Percentiles rank a stretch among this genome's conserved stretches.
Evolutionary conservation across 306 rosid species (phyloP).

Genomic region (Corylus heterophylla): DNA sequence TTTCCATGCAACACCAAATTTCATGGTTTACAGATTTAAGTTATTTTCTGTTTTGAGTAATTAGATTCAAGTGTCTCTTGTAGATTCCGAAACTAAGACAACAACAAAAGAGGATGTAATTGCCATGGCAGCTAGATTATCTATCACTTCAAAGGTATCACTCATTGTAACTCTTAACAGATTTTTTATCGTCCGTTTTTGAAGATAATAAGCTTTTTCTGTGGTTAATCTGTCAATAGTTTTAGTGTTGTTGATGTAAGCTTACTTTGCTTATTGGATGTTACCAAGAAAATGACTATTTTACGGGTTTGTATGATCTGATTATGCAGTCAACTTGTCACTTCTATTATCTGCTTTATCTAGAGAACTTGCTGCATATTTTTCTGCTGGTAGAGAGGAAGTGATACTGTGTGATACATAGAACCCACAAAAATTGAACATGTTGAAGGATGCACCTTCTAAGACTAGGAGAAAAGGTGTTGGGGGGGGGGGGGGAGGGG

Average conservation of each 20-base stretch:
- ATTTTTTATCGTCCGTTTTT: neutral
- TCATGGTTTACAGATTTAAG: neutral
- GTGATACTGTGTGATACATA: neutral
- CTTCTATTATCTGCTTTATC: neutral
- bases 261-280: slow-evolving; percentile 2
- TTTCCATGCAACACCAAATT: neutral
- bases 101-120: slow-evolving; percentile 62
- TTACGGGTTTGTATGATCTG: neutral
- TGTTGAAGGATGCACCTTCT: neutral
- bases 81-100: slow-evolving; percentile 62
- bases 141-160: slow-evolving; percentile 83
- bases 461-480: neutral
- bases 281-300: neutral
- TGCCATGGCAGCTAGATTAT: slow-evolving; percentile 76
- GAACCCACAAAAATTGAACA: neutral
- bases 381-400: slow-evolving; percentile 12
- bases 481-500: neutral
- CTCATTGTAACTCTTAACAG: neutral
- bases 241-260: neutral
- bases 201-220: neutral
- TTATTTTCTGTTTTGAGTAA: slow-evolving; percentile 9
- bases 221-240: slow-evolving; percentile 1
- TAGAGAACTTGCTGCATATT: neutral
- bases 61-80: slow-evolving; percentile 25
- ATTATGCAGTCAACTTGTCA: neutral